Base-by-base conservation (phyloP, 176 grass and related monocot species). In the Cocos nucifera region DNA sequence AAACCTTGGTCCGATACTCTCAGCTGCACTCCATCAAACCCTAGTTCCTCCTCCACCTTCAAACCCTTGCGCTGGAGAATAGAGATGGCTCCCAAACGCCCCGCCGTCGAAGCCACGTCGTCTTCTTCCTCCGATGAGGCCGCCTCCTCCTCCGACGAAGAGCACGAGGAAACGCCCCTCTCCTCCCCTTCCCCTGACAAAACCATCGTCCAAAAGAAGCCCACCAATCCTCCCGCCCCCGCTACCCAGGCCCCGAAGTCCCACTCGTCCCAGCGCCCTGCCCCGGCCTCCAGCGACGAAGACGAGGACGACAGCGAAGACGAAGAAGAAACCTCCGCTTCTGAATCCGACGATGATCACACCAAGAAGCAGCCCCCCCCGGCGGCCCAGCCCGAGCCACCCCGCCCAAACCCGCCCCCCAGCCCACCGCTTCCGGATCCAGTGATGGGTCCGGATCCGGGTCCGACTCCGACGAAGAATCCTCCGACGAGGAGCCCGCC, bases 31-130 rank as follows among this genome's bases (percentile, higher is more conserved):
- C 22, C 44, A 61, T 15, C 20, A 60, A 60, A 29, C 58, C 58
- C 58, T 60, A 32, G 26, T 60, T 28, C 58, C 2, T 12, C 35
- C 9, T 44, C 8, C 35, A 1, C 10, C 35, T 3, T 44, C 35
- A 12, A 44, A 14, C 35, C 2, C 35, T 44, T 12, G 9, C 6
- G 2, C 6, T 2, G 35, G 15, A 32, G 16, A 16, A 8, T 17
- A 17, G 26, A 35, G 24, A 89, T 89, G 86, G 74, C 80, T 24
- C 73, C 86, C 15, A 89, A 84, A 61, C 86, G 86, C 65, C 62
- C 74, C 4, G 57, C 73, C 19, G 63, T 44, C 12, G 53, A 49
- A 10, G 50, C 62, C 19, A 58, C 59, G 25, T 76, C 55, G 59
- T 75, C 60, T 12, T 77, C 71, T 17, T 51, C 57, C 49, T 77